Evolutionary conservation across 345 rosid species (phyloP).

Genomic region (Hibiscus tridactylites): DNA sequence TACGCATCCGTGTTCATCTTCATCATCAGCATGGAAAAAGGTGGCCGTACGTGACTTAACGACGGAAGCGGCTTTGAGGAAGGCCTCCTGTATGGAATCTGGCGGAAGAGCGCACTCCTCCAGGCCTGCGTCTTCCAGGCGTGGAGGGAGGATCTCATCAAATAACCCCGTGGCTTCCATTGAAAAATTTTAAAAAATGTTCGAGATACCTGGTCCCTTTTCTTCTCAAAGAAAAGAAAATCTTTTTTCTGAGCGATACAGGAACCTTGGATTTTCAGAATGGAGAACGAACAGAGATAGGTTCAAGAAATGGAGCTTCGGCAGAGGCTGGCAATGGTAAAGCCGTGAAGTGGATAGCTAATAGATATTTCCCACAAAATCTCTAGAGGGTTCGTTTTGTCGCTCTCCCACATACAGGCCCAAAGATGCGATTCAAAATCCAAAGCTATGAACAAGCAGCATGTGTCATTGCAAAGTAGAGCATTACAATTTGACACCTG

Average conservation of each 20-base stretch:
- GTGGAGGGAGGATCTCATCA: slow-evolving; percentile 38
- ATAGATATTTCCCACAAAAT: not conserved
- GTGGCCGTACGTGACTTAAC: slow-evolving; percentile 35
- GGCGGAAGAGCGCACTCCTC: slow-evolving; percentile 52
- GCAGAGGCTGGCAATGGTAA: not conserved
- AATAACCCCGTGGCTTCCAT: slow-evolving; percentile 28
- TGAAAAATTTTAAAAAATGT: not conserved
- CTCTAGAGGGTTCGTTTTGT: not conserved
- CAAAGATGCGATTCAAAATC: no score
- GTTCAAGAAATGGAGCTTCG: not conserved
- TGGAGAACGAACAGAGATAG: not conserved
- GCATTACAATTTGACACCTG: not conserved
- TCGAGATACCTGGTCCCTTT: not conserved
- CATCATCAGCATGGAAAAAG: slow-evolving; percentile 20
- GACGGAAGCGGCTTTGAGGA: slow-evolving; percentile 42
- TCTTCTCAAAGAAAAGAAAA: not conserved
- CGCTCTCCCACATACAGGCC: not conserved
- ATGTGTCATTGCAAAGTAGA: not conserved
- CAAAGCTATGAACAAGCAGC: not conserved
- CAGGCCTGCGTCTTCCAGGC: slow-evolving; percentile 51
- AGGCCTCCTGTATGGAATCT: slow-evolving; percentile 45
- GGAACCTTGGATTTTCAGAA: not conserved
- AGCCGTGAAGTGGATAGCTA: not conserved
- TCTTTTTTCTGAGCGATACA: not conserved
- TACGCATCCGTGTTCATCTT: slow-evolving; percentile 8